Percentiles rank a stretch among this genome's conserved stretches.
Evolutionary conservation across 225 moss, liverwort and hornwort species (phyloP).

Genomic region (Lunularia cruciata): DNA sequence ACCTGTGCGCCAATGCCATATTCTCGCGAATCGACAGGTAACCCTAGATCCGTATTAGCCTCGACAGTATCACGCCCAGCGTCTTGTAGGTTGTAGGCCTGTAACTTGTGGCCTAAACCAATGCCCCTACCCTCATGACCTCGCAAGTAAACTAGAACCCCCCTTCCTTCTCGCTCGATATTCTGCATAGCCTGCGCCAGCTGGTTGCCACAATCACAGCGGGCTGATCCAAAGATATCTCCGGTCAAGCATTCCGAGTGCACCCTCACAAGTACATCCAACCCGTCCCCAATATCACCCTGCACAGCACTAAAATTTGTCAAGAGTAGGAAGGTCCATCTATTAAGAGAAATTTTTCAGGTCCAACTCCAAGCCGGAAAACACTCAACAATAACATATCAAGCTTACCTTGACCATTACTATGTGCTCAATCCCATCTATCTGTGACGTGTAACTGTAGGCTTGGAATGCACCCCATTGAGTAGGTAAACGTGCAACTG

Average conservation of each 20-base stretch:
- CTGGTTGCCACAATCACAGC: conserved; percentile 98
- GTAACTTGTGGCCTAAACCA: conserved; percentile 91
- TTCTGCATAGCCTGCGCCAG: conserved; percentile 68
- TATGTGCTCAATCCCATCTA: conserved; percentile 89
- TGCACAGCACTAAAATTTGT: conserved; percentile 27
- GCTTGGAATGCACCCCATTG: conserved; percentile 74
- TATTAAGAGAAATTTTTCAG: too few species aligned
- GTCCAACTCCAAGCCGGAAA: too few species aligned
- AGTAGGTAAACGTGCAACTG: conserved; percentile 79
- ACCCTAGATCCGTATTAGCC: conserved; percentile 85
- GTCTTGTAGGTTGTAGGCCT: conserved; percentile 95
- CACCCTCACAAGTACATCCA: conserved; percentile 87
- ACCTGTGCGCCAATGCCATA: conserved; percentile 98
- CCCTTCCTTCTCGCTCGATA: conserved; percentile 77
- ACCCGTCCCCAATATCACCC: conserved; percentile 92
- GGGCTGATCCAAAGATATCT: conserved; percentile 88
- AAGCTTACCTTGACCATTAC: conserved; percentile 80
- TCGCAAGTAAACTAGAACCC: conserved; percentile 87
- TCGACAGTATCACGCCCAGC: conserved; percentile 91
- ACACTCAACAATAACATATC: not conserved
- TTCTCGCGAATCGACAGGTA: conserved; percentile 94
- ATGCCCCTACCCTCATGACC: conserved; percentile 97
- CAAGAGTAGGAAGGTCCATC: too few species aligned
- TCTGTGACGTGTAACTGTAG: conserved; percentile 67
- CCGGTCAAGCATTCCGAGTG: conserved; percentile 97